Conservation (phyloP, 2,329 filamentous ascomycete genomes). For the Niveomyces coronatus region DNA sequence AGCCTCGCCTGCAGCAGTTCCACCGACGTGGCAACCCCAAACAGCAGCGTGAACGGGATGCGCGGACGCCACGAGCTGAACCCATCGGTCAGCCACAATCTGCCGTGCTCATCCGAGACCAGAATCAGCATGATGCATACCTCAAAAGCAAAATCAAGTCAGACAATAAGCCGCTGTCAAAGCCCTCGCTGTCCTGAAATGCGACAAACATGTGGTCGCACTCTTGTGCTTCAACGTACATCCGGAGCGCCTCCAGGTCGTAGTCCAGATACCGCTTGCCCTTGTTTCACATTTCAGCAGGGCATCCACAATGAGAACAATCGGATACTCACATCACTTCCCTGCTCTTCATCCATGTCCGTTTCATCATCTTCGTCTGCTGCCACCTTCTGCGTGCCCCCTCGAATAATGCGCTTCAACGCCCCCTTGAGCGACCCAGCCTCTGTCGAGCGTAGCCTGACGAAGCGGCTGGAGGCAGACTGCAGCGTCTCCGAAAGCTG, state of each 20-base stretch:
- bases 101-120: too few species aligned
- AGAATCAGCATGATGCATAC: too few species aligned
- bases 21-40: slow-evolving; percentile 73
- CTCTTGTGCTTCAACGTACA: slow-evolving; percentile 43
- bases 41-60: slow-evolving; percentile 66
- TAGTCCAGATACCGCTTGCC: slow-evolving; percentile 63
- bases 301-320: background rate
- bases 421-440: slow-evolving; percentile 63
- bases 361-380: slow-evolving; percentile 47
- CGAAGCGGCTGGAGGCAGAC: slow-evolving; percentile 43
- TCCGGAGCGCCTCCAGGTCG: slow-evolving; percentile 61
- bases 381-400: slow-evolving; percentile 41
- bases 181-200: slow-evolving; percentile 74
- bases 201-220: slow-evolving; percentile 57
- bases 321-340: slow-evolving; percentile 34
- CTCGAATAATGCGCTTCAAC: slow-evolving; percentile 63
- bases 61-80: slow-evolving; percentile 56
- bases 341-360: slow-evolving; percentile 38
- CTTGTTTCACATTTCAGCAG: slow-evolving; percentile 26
- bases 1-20: slow-evolving; percentile 69
- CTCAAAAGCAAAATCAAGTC: slow-evolving; percentile 60
- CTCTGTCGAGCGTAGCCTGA: slow-evolving; percentile 59
- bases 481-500: slow-evolving; percentile 52
- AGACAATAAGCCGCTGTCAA: slow-evolving; percentile 61
- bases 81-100: too few species aligned